Conservation (phyloP, 805 yeast genomes). For the Candida ortonii region DNA sequence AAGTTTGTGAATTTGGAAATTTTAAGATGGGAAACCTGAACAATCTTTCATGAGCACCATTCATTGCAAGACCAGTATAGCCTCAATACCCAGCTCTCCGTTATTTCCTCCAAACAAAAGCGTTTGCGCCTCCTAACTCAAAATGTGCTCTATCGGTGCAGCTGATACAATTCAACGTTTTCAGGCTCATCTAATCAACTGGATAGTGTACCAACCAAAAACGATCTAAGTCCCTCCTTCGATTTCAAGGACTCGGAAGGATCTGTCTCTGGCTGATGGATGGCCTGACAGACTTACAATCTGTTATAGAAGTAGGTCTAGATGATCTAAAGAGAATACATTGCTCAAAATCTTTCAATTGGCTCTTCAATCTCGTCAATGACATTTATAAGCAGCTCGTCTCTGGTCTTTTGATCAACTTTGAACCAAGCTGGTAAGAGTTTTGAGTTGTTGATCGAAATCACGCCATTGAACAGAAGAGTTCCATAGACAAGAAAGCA, state of each 20-base stretch:
- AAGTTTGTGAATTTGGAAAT: constrained; percentile 66
- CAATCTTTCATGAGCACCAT: constrained; percentile 46
- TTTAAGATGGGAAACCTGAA: constrained; percentile 64
- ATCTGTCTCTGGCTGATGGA: too few species aligned
- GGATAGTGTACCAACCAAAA: neutral
- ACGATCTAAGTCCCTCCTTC: too few species aligned
- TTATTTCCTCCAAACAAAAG: too few species aligned
- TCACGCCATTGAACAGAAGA: constrained; percentile 66
- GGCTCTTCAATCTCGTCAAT: constrained; percentile 43
- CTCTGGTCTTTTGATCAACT: constrained; percentile 23
- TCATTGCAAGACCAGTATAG: too few species aligned
- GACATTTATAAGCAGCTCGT: constrained; percentile 31
- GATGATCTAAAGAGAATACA: neutral
- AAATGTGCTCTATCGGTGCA: too few species aligned
- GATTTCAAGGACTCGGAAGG: too few species aligned
- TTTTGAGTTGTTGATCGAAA: constrained; percentile 47
- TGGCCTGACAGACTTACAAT: neutral
- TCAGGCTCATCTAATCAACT: neutral
- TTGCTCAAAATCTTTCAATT: constrained; percentile 34
- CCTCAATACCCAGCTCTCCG: too few species aligned
- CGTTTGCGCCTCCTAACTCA: too few species aligned
- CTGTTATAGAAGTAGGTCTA: neutral
- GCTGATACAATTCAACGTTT: too few species aligned
- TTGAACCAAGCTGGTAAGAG: constrained; percentile 48
- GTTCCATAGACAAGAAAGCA: constrained; percentile 66